These are phyloP conservation scores for Claviceps arundinis DNA, from an alignment of 2,329 filamentous ascomycete species.

Conservation along the genomic window DNA sequence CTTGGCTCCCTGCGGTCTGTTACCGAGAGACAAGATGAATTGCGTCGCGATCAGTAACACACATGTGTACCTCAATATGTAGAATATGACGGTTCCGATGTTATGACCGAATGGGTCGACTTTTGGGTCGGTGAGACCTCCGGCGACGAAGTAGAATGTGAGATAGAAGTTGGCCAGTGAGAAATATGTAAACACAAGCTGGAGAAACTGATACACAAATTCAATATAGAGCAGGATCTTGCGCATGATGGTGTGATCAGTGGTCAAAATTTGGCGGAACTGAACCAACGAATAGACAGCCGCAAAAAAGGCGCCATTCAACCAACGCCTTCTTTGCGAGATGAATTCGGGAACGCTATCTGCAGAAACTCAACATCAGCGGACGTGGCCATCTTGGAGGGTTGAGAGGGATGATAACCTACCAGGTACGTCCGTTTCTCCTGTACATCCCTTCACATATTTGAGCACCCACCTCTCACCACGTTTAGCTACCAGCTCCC, in stretches of 20 bases:
- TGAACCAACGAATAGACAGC: conserved; percentile 95
- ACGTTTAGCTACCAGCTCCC: conserved; percentile 91
- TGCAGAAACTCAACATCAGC: conserved; percentile 22
- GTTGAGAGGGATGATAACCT: conserved; percentile 24
- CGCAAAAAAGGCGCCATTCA: conserved; percentile 97
- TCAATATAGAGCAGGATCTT: conserved; percentile 91
- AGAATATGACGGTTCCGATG: conserved; percentile 75
- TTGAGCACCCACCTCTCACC: conserved; percentile 95
- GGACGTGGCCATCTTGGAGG: not conserved
- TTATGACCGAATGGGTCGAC: conserved; percentile 87
- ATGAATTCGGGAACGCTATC: conserved; percentile 94
- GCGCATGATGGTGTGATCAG: conserved; percentile 78
- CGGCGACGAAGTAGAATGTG: conserved; percentile 95
- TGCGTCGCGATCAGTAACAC: conserved; percentile 84
- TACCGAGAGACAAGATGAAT: conserved; percentile 93
- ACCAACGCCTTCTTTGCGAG: conserved; percentile 88
- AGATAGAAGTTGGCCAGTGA: conserved; percentile 98
- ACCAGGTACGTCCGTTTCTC: conserved; percentile 96
- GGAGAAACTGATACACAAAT: conserved; percentile 88
- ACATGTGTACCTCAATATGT: conserved; percentile 71
- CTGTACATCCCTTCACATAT: conserved; percentile 91
- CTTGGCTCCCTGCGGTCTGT: conserved; percentile 87
- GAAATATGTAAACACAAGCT: conserved; percentile 92
- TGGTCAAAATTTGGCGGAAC: conserved; percentile 83
- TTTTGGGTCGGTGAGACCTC: conserved; percentile 64